phyloP scores from a whole-genome alignment of 2,329 filamentous ascomycete genomes.

The Hypoxylon sp. region DNA sequence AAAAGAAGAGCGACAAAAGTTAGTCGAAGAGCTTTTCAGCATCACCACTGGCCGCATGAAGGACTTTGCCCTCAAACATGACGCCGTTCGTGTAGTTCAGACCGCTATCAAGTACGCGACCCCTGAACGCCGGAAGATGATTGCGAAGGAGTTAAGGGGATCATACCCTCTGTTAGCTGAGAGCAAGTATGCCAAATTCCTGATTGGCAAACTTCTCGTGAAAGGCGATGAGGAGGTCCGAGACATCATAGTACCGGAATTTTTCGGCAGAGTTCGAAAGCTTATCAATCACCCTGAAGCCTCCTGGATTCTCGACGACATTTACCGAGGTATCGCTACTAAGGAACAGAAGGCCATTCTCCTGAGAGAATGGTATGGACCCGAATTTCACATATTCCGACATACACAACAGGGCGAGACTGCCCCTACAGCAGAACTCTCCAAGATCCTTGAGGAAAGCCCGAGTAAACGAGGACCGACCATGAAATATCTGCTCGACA shows the following conservation, averaged over 20 bases:
- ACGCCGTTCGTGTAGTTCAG: conserved; percentile 95
- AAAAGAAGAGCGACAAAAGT: conserved; percentile 85
- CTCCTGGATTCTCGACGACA: conserved; percentile 97
- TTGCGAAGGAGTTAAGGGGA: conserved; percentile 87
- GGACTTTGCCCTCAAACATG: conserved; percentile 98
- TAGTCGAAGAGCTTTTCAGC: conserved; percentile 89
- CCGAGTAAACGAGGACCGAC: conserved; percentile 91
- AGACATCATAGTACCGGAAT: conserved; percentile 91
- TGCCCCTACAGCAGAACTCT: conserved; percentile 75
- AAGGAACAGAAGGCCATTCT: conserved; percentile 87
- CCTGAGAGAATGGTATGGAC: conserved; percentile 95
- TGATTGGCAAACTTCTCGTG: conserved; percentile 96
- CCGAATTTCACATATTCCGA: conserved; percentile 89
- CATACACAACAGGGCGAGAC: conserved; percentile 63
- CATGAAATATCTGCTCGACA: conserved; percentile 85
- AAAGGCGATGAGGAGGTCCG: conserved; percentile 89
- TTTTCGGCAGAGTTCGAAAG: conserved; percentile 92
- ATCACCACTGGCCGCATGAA: conserved; percentile 93
- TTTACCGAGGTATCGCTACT: conserved; percentile 90
- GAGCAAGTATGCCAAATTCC: conserved; percentile 96
- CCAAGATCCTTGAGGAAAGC: conserved; percentile 78
- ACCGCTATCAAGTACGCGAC: conserved; percentile 97
- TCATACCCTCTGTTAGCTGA: conserved; percentile 88
- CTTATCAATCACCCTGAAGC: conserved; percentile 97
- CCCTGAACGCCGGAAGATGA: conserved; percentile 84